Conservation (phyloP, 306 rosid species). For the Quercus ilex region DNA sequence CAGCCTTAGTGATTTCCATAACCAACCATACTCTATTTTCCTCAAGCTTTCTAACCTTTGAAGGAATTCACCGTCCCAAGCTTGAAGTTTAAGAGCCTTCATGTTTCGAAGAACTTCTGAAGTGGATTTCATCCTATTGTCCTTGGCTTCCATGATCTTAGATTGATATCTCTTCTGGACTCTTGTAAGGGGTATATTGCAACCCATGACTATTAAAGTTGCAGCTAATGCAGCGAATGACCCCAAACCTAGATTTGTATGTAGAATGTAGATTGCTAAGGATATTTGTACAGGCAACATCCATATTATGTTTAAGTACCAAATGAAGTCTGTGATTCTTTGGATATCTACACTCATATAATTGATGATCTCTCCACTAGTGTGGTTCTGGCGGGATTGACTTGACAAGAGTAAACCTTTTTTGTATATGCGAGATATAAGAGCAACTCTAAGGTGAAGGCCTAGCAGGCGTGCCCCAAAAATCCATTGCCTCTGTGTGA, state of each 20-base stretch:
- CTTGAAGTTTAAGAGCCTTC: constrained; percentile 90
- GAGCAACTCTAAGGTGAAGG: constrained; percentile 78
- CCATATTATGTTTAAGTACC: constrained; percentile 79
- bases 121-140: constrained; percentile 80
- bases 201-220: constrained; percentile 63
- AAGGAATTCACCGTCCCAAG: constrained; percentile 81
- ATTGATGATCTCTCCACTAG: constrained; percentile 89
- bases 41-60: constrained; percentile 58
- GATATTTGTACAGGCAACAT: constrained; percentile 92
- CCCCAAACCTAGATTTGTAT: constrained; percentile 75
- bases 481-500: constrained; percentile 91
- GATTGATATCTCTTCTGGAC: constrained; percentile 72
- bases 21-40: constrained; percentile 59
- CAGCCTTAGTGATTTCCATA: constrained; percentile 63
- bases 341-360: constrained; percentile 95
- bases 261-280: constrained; percentile 67
- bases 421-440: constrained; percentile 70
- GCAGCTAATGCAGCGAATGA: constrained; percentile 73
- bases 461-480: constrained; percentile 94
- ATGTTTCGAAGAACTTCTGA: constrained; percentile 80
- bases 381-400: constrained; percentile 70
- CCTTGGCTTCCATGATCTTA: constrained; percentile 94
- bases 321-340: constrained; percentile 81
- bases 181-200: constrained; percentile 78
- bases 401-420: constrained; percentile 73